Evolutionary conservation across 306 rosid species (phyloP), one percentile per base, ranked within the genome.

Genomic region (Trifolium repens): DNA sequence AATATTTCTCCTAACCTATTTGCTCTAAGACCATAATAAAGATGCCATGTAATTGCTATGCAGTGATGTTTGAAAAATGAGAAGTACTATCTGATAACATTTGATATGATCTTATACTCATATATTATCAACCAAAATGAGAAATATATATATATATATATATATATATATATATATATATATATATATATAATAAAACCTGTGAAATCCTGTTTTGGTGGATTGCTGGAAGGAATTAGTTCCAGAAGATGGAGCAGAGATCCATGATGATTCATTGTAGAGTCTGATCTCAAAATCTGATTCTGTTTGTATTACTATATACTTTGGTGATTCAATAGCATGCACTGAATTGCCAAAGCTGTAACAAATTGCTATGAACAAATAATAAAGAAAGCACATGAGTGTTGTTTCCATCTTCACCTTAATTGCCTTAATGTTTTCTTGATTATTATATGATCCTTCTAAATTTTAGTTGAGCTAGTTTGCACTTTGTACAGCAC

Each of bases 241-340:
- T 63, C 85, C 81, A 24, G 76, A 75, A 64, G 37, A 87, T 10
- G 67, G 58, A 81, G 93, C 89, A 8, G 92, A 86, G 67, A 93
- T 84, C 98, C 96, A 91, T 0, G 85, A 75, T 72, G 90, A 79
- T 67, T 91, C 90, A 27, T 11, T 26, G 83, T 89, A 93, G 19
- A 79, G 87, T 83, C 97, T 91, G 78, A 91, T 81, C 84, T 93
- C 86, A 60, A 89, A 88, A 47, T 91, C 93, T 37, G 97, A 78
- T 68, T 84, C 85, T 35, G 90, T 70, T 7, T 40, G 67, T 46
- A 91, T 77, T 72, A 89, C 75, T 30, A 60, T 78, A 83, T 88
- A 88, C 1, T 8, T 80, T 47, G 98, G 98, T 2, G 79, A 81
- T 66, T 93, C 97, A 52, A 80, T 70, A 12, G 93, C 84, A 2